phyloP scores from a whole-genome alignment of 129 eudicot genomes.

The Helianthus tuberosus region DNA sequence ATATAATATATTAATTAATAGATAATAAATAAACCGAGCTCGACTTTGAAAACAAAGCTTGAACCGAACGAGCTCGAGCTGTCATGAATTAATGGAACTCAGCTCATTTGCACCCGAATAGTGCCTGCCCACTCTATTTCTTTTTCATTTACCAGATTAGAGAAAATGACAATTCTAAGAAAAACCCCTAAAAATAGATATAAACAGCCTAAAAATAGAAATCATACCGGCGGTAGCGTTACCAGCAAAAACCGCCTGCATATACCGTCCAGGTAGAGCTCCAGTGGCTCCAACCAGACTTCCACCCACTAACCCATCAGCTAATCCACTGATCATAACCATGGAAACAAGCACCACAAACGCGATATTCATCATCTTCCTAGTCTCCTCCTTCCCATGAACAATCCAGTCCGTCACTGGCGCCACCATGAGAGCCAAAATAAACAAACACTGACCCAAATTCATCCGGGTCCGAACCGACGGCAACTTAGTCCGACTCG shows the following conservation, averaged over 20 bases:
- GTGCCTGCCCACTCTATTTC: too few relatives aligned
- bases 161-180: too few relatives aligned
- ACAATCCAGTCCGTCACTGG: constrained; percentile 43
- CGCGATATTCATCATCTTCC: constrained; percentile 9
- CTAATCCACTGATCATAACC: constrained; percentile 40
- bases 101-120: too few relatives aligned
- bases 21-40: too few relatives aligned
- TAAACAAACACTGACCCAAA: constrained; percentile 37
- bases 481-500: constrained; percentile 17
- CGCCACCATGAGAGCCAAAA: constrained; percentile 38
- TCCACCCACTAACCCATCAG: constrained; percentile 45
- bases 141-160: too few relatives aligned
- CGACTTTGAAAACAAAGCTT: too few relatives aligned
- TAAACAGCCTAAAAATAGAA: neutral
- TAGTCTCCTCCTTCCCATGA: neutral
- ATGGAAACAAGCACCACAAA: constrained; percentile 36
- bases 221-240: constrained; percentile 50
- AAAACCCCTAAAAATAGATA: too few relatives aligned
- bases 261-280: constrained; percentile 45
- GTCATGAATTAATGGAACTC: too few relatives aligned
- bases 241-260: constrained; percentile 56
- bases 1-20: too few relatives aligned
- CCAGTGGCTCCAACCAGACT: constrained; percentile 45
- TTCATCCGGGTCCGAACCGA: constrained; percentile 40
- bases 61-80: too few relatives aligned